phyloP scores from a whole-genome alignment of 1,284 basidiomycete genomes.

The Pyrrhoderma lamaoense region DNA sequence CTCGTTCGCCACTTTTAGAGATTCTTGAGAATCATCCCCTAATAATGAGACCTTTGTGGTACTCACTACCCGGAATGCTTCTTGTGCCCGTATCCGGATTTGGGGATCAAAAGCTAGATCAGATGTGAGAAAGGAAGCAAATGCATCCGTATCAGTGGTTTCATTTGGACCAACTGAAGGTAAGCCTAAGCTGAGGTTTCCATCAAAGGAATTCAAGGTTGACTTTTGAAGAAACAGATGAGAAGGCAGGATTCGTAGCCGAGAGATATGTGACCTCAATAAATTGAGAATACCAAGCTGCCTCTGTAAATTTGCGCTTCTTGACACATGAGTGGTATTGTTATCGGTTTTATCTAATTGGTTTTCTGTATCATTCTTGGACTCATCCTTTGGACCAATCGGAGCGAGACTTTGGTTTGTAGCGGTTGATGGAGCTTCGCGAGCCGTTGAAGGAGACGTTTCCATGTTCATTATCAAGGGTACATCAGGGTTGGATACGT shows the following conservation, averaged over 20 bases:
- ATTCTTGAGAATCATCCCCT: conserved; percentile 8
- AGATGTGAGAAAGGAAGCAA: neutral
- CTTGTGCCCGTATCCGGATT: conserved; percentile 3
- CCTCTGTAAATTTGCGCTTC: no score
- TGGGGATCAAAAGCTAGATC: neutral
- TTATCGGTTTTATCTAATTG: no score
- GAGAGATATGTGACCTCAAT: neutral
- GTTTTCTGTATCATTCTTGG: no score
- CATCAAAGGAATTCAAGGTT: conserved; percentile 8
- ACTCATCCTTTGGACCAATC: no score
- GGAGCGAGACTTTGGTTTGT: no score
- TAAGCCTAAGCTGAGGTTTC: conserved; percentile 4
- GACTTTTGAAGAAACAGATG: conserved; percentile 11
- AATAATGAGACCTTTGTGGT: conserved; percentile 6
- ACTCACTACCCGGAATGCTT: conserved; percentile 12
- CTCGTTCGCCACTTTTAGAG: conserved; percentile 41
- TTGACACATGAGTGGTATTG: no score
- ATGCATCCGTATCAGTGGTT: conserved; percentile 1
- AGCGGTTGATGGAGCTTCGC: no score
- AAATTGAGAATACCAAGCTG: no score
- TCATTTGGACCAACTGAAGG: neutral
- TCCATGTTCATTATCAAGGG: no score
- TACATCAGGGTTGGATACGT: no score
- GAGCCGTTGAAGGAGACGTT: no score
- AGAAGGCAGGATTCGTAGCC: conserved; percentile 3